A percentile compares a stretch with the other conserved stretches of the same genome.
These are phyloP conservation scores for Eimeria tenella DNA, from an alignment of 169 alveolate genomes.

Conservation along the genomic window DNA sequence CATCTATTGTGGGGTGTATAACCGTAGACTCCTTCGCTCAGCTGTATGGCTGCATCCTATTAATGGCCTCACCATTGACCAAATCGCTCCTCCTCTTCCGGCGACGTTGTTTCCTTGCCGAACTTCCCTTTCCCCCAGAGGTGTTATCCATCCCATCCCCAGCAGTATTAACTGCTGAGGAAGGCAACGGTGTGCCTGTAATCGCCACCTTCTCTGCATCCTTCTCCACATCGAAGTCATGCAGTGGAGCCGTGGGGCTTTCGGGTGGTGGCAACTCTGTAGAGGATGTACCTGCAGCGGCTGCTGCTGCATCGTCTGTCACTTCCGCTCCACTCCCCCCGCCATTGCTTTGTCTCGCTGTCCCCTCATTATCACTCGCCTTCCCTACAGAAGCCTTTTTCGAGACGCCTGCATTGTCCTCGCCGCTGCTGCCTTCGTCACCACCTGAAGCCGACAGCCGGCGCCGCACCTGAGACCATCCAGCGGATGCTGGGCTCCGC, in stretches of 20 bases:
- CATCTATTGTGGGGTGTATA: too few relatives aligned
- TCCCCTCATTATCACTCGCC: not conserved
- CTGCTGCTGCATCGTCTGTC: not conserved
- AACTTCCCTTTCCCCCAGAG: conserved; percentile 17
- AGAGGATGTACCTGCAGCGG: not conserved
- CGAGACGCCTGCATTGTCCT: not conserved
- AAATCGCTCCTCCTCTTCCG: conserved; percentile 1
- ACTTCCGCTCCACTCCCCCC: not conserved
- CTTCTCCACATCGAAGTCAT: not conserved
- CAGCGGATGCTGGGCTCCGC: conserved; percentile 3
- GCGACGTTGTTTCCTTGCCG: conserved; percentile 26
- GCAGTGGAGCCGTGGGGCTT: not conserved
- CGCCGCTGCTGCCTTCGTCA: not conserved
- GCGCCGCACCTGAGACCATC: not conserved
- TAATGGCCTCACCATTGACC: not conserved
- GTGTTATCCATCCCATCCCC: not conserved
- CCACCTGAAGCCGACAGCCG: conserved; percentile 41
- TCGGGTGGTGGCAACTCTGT: not conserved
- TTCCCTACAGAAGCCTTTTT: not conserved
- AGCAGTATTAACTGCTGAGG: not conserved
- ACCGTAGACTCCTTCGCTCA: too few relatives aligned
- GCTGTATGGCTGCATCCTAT: not conserved
- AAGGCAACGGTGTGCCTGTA: not conserved
- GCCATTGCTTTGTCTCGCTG: not conserved
- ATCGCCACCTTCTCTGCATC: not conserved